These are phyloP conservation scores for Poronia punctata DNA, from an alignment of 495 filamentous ascomycete genomes.

Conservation along the genomic window DNA sequence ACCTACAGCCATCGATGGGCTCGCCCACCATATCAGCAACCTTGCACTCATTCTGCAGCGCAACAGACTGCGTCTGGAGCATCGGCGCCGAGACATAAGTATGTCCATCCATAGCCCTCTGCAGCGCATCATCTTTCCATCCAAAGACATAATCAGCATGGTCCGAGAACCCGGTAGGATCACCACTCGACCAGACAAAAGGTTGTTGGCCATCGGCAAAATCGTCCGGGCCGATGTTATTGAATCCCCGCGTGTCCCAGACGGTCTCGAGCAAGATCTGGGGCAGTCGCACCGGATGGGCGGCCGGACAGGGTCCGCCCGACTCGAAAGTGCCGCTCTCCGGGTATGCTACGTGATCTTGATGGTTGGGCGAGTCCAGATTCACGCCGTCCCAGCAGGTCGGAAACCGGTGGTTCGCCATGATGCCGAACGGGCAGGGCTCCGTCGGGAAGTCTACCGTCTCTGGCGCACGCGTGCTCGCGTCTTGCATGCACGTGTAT, in stretches of 20 bases:
- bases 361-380: slow-evolving; percentile 33
- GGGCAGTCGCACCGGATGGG: slow-evolving; percentile 24
- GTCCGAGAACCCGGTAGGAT: slow-evolving; percentile 28
- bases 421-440: slow-evolving; percentile 32
- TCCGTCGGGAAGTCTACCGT: slow-evolving; percentile 24
- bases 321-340: slow-evolving; percentile 31
- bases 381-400: slow-evolving; percentile 30
- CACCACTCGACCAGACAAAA: slow-evolving; percentile 39
- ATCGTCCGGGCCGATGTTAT: slow-evolving; percentile 33
- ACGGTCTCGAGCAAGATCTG: slow-evolving; percentile 33
- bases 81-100: slow-evolving; percentile 25
- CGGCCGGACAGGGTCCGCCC: slow-evolving; percentile 28
- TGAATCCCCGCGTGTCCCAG: slow-evolving; percentile 29
- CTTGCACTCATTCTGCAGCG: slow-evolving; percentile 26
- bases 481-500: slow-evolving; percentile 31
- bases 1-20: slow-evolving; percentile 28
- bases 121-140: slow-evolving; percentile 27
- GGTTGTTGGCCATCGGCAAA: slow-evolving; percentile 35
- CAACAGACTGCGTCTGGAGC: slow-evolving; percentile 23
- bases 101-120: slow-evolving; percentile 26
- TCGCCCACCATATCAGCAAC: slow-evolving; percentile 26
- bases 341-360: slow-evolving; percentile 35
- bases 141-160: slow-evolving; percentile 30
- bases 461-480: slow-evolving; percentile 28
- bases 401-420: slow-evolving; percentile 29